Conservation (phyloP, 2,329 filamentous ascomycete species). For the Cylindrodendrum hubeiense region DNA sequence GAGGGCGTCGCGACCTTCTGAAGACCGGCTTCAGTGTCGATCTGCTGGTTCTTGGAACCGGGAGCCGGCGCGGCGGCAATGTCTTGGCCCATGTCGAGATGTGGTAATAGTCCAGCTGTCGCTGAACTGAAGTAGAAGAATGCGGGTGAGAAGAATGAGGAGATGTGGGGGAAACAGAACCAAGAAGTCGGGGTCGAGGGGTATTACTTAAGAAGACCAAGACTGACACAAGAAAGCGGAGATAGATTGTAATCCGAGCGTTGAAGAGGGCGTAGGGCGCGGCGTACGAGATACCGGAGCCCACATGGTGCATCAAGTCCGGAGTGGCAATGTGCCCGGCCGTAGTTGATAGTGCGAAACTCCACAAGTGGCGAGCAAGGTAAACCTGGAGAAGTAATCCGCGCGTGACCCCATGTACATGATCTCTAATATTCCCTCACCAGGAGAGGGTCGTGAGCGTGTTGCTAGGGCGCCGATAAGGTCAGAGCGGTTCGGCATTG, state of each 20-base stretch:
- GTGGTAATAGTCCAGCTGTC: not conserved
- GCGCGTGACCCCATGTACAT: conserved; percentile 4
- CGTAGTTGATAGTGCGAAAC: not conserved
- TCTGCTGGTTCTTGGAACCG: not conserved
- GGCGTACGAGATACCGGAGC: conserved; percentile 12
- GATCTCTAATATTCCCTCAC: not conserved
- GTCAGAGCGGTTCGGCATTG: not conserved
- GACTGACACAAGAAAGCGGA: not conserved
- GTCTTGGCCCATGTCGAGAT: conserved; percentile 1
- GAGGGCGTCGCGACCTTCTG: conserved; percentile 3
- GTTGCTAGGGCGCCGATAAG: not conserved
- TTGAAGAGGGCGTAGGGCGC: conserved; percentile 7
- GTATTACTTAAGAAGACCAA: not conserved
- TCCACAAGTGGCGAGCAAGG: conserved; percentile 8
- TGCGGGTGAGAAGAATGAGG: not conserved
- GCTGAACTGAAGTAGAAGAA: not conserved
- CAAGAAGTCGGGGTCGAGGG: not conserved
- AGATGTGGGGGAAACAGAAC: not conserved
- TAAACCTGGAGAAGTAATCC: conserved; percentile 1
- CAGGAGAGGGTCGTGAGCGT: conserved; percentile 4
- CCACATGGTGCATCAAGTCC: conserved; percentile 5
- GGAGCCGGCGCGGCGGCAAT: conserved; percentile 1
- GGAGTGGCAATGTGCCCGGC: conserved; percentile 12
- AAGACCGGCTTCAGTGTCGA: not conserved
- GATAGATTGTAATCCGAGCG: conserved; percentile 9